Base-by-base conservation (phyloP, 2,329 filamentous ascomycete species). In the Verticillium nonalfalfae region DNA sequence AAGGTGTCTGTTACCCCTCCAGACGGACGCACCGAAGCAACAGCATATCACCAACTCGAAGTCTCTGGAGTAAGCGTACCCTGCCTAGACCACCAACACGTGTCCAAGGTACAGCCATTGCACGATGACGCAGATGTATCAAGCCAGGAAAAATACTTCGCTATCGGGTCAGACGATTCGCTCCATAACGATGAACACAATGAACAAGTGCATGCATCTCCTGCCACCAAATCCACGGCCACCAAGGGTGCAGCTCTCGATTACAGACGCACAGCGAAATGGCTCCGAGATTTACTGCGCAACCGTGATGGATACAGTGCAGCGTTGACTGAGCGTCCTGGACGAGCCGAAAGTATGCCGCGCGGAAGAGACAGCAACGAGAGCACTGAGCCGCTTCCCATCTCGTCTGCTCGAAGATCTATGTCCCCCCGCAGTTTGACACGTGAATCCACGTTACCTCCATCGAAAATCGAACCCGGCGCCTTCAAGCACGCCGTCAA, bases 401-500 rank as follows among this genome's bases (percentile, higher is more conserved):
- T 9, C 2, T 7, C 13, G 9, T 50, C 45, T 21, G 18, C 45
- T 9, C n/a, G n/a, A n/a, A 50, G 18, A 10, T 50, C 57, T 11
- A 14, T 50, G 6, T 58, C 45, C 4, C 55, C 64, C 52, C 66
- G 64, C 3, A 63, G 33, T 3, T 26, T 66, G 26, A 64, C 64
- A 7, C 56, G 64, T 5, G 59, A 62, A 1, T 63, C 67, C 3
- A 66, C 63, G 1, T 54, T 63, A 1, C 58, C 64, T 1, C 59
- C 62, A 10, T 62, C 65, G 4, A 60, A 66, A 26, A 62, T 70
- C 57, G 60, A 60, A 7, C 45, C 59, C 1, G 39, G 60, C 14
- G 62, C 68, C 7, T 76, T 80, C 63, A 73, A 72, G 54, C 71
- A 67, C 6, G 73, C 75, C 2, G 70, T 80, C 39, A 70, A 70